Evolutionary conservation across 2,329 filamentous ascomycete genomes (phyloP), one percentile per base, ranked within the genome.

Genomic region (Arthrobotrys musiformis): DNA sequence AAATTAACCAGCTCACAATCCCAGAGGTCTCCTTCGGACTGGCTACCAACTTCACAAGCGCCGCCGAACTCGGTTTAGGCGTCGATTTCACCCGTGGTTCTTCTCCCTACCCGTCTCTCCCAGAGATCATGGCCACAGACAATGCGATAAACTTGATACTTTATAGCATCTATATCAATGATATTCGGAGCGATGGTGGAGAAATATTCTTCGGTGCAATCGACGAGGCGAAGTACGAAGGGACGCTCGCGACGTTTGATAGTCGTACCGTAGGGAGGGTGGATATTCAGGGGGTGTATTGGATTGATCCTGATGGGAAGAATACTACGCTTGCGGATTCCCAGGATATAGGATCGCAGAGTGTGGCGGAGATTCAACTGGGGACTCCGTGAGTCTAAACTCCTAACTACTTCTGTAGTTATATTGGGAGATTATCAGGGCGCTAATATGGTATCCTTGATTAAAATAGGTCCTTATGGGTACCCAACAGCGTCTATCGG

Each of bases 1-100:
- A 77, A 54, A 77, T 77, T 44, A 77, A 77, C 28, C 73, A 77
- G 42, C 46, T 77, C 13, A 70, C 66, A 4, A 61, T 77, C 30
- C 46, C 58, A 2, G 60, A 70, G 17, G 73, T 77, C 37, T 66
- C 61, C 52, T 77, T 77, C 42, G 73, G 73, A 17, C 58, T 77
- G 17, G 73, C 73, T 11, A 54, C 19, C 30, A 77, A 77, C 60
- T 77, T 62, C 22, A 77, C 73, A 42, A 77, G 56, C 8, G 58
- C 66, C 11, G 73, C 66, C 4, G 61, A 77, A 42, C 50, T 77
- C 15, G 73, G 73, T 15, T 52, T 77, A 1, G 73, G 73, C 15
- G 73, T 77, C 13, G 73, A 70, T 17, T 58, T 35, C 15, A 42
- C 58, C 40, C 56, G 60, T 8, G n/a, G n/a, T 0, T 42, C 44